Percentiles rank a stretch among this genome's conserved stretches.
These are phyloP conservation scores for Alternaria arbusti DNA, from an alignment of 2,329 filamentous ascomycete species.

Conservation along the genomic window DNA sequence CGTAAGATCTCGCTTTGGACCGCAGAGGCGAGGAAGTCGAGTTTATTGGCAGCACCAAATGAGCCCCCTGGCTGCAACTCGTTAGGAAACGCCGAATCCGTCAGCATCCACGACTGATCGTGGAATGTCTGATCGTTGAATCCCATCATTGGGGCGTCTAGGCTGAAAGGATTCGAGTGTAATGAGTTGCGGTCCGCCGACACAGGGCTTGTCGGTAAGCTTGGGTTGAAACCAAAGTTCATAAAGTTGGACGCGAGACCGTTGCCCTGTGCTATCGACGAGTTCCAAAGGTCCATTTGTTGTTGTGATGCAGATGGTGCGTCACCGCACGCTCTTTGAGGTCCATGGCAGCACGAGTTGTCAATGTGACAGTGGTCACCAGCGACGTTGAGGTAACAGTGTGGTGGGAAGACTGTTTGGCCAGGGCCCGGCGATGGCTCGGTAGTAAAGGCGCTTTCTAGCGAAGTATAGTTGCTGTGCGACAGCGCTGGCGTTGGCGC, in stretches of 20 bases:
- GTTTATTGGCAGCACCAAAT: conserved; percentile 24
- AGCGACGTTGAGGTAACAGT: conserved; percentile 40
- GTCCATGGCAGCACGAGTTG: conserved; percentile 45
- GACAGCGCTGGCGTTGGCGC: conserved; percentile 39
- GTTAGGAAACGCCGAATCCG: conserved; percentile 29
- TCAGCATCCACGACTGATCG: conserved; percentile 38
- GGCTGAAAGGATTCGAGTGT: conserved; percentile 20
- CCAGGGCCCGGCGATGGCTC: conserved; percentile 35
- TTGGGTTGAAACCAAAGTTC: conserved; percentile 33
- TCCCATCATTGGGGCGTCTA: conserved; percentile 26
- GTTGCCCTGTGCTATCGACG: conserved; percentile 34
- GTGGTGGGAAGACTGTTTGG: conserved; percentile 16
- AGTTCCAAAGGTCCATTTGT: conserved; percentile 36
- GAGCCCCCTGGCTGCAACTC: conserved; percentile 16
- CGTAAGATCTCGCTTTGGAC: conserved; percentile 36
- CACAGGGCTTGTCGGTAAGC: conserved; percentile 27
- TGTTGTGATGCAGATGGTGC: conserved; percentile 31
- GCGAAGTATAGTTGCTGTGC: conserved; percentile 41
- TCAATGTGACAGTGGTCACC: conserved; percentile 46
- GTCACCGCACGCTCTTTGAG: conserved; percentile 37
- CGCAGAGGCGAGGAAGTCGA: conserved; percentile 39
- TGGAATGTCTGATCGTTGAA: conserved; percentile 29
- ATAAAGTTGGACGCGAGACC: conserved; percentile 34
- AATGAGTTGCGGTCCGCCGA: conserved; percentile 22
- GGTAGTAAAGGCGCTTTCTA: conserved; percentile 37